Evolutionary conservation across 306 rosid genomes (phyloP), one percentile per base, ranked within the genome.

Genomic region (Cicer cuneatum): DNA sequence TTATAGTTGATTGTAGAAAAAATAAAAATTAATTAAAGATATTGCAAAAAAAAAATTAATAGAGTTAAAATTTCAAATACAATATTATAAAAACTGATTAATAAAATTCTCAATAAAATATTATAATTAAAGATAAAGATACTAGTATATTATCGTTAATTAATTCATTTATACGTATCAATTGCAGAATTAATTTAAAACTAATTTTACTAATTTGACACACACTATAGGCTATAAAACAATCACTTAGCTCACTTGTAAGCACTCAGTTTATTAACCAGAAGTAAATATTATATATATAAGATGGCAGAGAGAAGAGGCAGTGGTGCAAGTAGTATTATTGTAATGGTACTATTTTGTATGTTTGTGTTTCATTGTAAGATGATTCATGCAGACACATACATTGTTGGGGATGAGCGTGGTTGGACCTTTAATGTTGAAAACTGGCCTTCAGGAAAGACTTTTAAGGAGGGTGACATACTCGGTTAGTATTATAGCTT

Each of bases 321-420:
- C 64, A 76, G 74, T 77, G 77, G 82, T 79, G 85, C 86, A 71
- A 24, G 63, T 63, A 24, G 63, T 63, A 47, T 56, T 65, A 45
- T 67, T 10, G n/a, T 65, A 1, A 40, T 70, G 47, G 4, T 82
- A 40, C 35, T 82, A 9, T 18, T 73, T 3, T 62, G 80, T 53
- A 16, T 82, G 67, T 1, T 81, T 21, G 5, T 61, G n/a, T 65
- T 76, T 5, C 63, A 52, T 1, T 66, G 68, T 39, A 29, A 9
- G 8, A 58, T 10, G 64, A 41, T 14, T 37, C 7, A 7, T 35
- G 67, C 46, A 35, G 43, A 7, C 6, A 38, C 45, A 9, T 37
- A 61, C 6, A 38, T 2, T 15, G 67, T 61, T 61, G 67, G 67
- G 18, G 45, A 37, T 37, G 12, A 1, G 2, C 5, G 5, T 13